These are phyloP conservation scores for Trapa bicornis DNA, from an alignment of 345 rosid species.

Conservation along the genomic window DNA sequence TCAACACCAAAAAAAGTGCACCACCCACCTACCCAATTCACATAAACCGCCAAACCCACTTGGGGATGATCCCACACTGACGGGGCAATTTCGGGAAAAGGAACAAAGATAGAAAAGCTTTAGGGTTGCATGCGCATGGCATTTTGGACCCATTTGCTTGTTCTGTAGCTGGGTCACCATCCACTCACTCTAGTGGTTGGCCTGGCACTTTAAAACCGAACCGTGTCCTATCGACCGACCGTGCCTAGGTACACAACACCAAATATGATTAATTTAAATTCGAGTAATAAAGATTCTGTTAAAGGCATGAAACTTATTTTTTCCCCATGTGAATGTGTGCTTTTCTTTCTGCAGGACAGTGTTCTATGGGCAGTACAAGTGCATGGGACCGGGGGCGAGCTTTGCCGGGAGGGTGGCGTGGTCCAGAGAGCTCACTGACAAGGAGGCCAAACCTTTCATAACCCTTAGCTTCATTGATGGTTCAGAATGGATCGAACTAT, in stretches of 20 bases:
- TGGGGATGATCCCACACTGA: neutral
- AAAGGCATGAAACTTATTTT: too few relatives aligned
- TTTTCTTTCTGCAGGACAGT: constrained; percentile 57
- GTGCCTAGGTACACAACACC: too few relatives aligned
- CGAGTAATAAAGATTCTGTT: too few relatives aligned
- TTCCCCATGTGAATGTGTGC: too few relatives aligned
- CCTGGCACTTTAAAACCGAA: neutral
- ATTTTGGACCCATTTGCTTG: neutral
- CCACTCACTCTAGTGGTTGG: neutral
- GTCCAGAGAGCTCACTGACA: constrained; percentile 78
- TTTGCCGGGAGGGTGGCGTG: constrained; percentile 82
- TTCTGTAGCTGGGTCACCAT: neutral
- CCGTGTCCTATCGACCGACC: neutral
- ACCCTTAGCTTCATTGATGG: constrained; percentile 77
- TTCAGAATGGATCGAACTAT: constrained; percentile 68
- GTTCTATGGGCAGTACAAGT: constrained; percentile 90
- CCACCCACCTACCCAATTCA: too few relatives aligned
- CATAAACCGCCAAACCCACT: neutral
- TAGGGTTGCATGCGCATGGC: constrained; percentile 1
- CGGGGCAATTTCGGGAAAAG: neutral
- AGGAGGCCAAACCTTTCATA: constrained; percentile 82
- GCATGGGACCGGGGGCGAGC: constrained; percentile 77
- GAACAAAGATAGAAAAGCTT: neutral
- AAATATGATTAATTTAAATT: too few relatives aligned
- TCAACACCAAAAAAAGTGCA: too few relatives aligned